Evolutionary conservation across 495 filamentous ascomycete genomes (phyloP), one percentile per base, ranked within the genome.

Genomic region (Alectoria sarmentosa): DNA sequence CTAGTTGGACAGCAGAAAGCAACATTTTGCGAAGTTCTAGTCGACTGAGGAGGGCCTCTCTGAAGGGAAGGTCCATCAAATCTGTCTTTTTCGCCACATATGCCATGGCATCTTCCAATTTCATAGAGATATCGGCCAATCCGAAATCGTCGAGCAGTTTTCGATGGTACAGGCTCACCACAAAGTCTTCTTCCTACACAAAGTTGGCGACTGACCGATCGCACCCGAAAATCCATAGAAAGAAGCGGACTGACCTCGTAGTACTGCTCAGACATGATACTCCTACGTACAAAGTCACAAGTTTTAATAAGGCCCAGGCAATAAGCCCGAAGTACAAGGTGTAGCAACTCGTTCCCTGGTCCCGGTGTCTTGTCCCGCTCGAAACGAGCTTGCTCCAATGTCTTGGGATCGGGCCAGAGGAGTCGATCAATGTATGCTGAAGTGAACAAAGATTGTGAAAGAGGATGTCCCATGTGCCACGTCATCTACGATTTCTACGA

Each of bases 371-470:
- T 69, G 73, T 77, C 71, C n/a, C 76, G 75, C 65, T 72, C 73
- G 69, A 91, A 93, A 58, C 83, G 78, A n/a, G 88, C 87, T 36
- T 92, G 80, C n/a, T 88, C 77, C 44, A 94, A 76, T 23, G 74
- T 82, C 42, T 71, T 77, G 11, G 91, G 90, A 54, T 81, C 78
- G 21, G 90, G 87, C 71, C 84, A 87, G 67, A 96, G 77, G 21
- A 99, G 78, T 48, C 83, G 85, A 69, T 98, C 92, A 68, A 99
- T 85, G 73, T 99, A 94, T 39, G 95, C 79, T 41, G 90, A 96
- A n/a, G 92, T 96, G 73, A 96, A 91, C 10, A 99, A 76, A 0
- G 92, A 97, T 72, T 97, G 95, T 5, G 92, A 94, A 5, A 99
- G 86, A 37, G 94, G 91, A 68, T 95, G 89, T 23, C 94, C 94